Base-by-base conservation (phyloP, 1,284 basidiomycete genomes). In the Baeospora myosura region DNA sequence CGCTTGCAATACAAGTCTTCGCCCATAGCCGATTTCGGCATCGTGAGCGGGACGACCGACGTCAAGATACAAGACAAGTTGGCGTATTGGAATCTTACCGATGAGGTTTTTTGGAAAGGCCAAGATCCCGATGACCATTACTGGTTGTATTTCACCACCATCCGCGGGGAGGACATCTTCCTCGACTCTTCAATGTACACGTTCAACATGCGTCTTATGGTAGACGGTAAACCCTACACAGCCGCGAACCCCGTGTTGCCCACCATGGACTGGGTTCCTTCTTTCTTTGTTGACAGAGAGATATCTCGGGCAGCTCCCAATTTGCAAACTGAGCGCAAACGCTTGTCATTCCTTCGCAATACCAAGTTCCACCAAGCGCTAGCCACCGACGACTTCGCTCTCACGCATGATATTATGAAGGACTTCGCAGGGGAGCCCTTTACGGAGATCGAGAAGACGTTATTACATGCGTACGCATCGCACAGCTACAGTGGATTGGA, bases 101-200 rank as follows among this genome's bases (percentile, higher is more conserved):
- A n/a, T n/a, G n/a, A n/a, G n/a, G 49, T 43, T 3, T 53, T 64
- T 30, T 38, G 47, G 18, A 53, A 51, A 38, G 63, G 64, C 2
- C 63, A 69, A 37, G 62, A 69, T 48, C 67, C 69, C 0, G 43
- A 63, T 18, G 61, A 68, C n/a, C 69, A 71, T 47, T 68, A 66
- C 49, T 71, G 68, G 66, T 53, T 72, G 4, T 73, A 70, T 48
- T 72, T 72, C 57, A 65, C 52, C 4, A 71, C 67, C 3, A 38
- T 64, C 11, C 47, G 55, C 1, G 68, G 67, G 2, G 60, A 71
- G 39, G 61, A 68, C 14, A 44, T 68, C 24, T 51, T 55, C 4
- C 52, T 72, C 5, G 68, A 72, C 35, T 55, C 60, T 33, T 54
- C 52, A 21, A 61, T 69, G 58, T 66, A 55, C 50, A 59, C 62